phyloP scores from a whole-genome alignment of 1,139 yeast species.

The Yamadazyma kanchanaburiensis region DNA sequence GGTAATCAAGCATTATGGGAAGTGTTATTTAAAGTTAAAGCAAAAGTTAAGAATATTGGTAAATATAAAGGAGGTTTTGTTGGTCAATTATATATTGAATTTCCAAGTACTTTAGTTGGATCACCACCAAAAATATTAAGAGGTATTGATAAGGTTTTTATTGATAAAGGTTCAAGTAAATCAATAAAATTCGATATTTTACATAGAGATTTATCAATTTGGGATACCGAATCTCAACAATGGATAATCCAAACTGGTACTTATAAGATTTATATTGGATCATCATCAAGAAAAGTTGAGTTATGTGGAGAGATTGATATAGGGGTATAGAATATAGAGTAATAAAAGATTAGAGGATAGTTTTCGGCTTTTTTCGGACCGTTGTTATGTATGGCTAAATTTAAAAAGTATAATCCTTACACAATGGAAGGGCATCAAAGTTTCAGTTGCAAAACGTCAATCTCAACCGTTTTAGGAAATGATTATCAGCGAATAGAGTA shows the following conservation, averaged over 20 bases:
- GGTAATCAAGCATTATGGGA: constrained; percentile 47
- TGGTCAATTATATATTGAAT: constrained; percentile 55
- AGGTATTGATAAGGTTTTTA: constrained; percentile 56
- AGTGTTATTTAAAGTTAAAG: constrained; percentile 45
- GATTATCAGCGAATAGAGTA: no score
- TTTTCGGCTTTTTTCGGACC: no score
- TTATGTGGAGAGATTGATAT: constrained; percentile 46
- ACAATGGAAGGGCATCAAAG: constrained; percentile 1
- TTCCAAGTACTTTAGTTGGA: constrained; percentile 40
- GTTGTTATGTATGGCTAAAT: no score
- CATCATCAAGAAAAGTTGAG: constrained; percentile 51
- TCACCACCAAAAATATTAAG: constrained; percentile 54
- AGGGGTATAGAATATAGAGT: constrained; percentile 16
- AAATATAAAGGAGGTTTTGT: constrained; percentile 49
- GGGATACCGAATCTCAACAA: constrained; percentile 57
- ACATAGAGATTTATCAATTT: constrained; percentile 55
- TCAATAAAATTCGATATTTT: constrained; percentile 43
- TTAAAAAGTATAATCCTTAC: no score
- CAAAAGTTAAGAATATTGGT: constrained; percentile 50
- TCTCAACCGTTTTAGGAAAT: no score
- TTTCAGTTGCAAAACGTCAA: background rate
- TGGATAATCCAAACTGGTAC: constrained; percentile 62
- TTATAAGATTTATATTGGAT: constrained; percentile 51
- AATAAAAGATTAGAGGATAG: no score
- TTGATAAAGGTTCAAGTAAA: constrained; percentile 41